Base-by-base conservation (phyloP, 2,329 filamentous ascomycete species). In the Sphaerulina vaccinii region DNA sequence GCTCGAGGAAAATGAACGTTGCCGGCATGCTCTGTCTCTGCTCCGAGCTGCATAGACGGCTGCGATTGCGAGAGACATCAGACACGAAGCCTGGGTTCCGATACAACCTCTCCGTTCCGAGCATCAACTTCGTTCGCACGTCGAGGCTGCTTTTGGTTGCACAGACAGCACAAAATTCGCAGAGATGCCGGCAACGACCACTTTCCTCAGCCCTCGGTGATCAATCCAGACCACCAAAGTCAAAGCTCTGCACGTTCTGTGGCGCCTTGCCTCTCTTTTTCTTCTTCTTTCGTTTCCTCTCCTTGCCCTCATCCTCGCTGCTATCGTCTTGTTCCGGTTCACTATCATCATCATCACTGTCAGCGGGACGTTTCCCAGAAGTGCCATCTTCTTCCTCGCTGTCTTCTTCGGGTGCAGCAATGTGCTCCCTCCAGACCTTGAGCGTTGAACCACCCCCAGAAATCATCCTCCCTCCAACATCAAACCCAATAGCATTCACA, bases 341-440 rank as follows among this genome's bases (percentile, higher is more conserved):
- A 27, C 70, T 65, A 18, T 61, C 71, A 32, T 73, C 76, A 1
- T 75, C 77, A 7, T 77, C 78, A 0, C 80, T 79, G 1, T 75
- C 56, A 3, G 49, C 77, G 3, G 74, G 75, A 18, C 80, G 77
- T 23, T 62, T 68, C 63, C 72, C 73, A 52, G 66, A 65, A 2
- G 58, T 61, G 3, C 61, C 65, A 24, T 68, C 65, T 15, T 60
- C 71, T 19, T 73, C 76, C 0, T 76, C 77, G 1, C 77, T 78
- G 0, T 80, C 79, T 0, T 76, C 77, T 1, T 73, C 75, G 18
- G 79, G 77, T 2, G 77, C 68, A 51, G 75, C 76, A n/a, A 80
- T 75, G 54, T 85, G 81, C 66, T 93, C 83, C 55, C 84, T 83
- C 93, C 93, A 99, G 1, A 97, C 85, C 71, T 96, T 96, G 57